These are phyloP conservation scores for Lasiodiplodia citricola DNA, from an alignment of 2,329 filamentous ascomycete species.

Conservation along the genomic window DNA sequence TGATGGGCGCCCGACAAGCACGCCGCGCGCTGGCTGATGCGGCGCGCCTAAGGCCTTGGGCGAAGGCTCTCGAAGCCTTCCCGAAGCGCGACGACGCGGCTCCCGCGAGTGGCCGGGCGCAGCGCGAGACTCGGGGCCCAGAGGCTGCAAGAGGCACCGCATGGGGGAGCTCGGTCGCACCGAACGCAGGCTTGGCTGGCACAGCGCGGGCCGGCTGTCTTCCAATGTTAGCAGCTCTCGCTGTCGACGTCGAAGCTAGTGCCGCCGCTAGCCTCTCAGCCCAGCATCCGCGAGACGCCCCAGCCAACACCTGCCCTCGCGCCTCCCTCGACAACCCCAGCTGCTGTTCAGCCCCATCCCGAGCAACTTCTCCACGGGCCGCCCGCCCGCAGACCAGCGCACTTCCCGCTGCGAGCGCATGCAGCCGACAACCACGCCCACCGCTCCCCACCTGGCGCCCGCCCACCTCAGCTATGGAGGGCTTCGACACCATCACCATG, in stretches of 20 bases:
- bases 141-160: conserved; percentile 15
- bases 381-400: conserved; percentile 32
- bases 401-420: conserved; percentile 35
- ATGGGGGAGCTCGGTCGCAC: conserved; percentile 12
- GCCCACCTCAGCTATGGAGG: conserved; percentile 51
- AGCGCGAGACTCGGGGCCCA: background rate
- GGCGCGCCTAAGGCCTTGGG: background rate
- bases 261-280: conserved; percentile 14
- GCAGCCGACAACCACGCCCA: conserved; percentile 27
- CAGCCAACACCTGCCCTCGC: conserved; percentile 20
- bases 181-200: background rate
- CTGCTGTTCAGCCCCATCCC: conserved; percentile 24
- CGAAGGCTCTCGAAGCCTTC: conserved; percentile 21
- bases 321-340: conserved; percentile 11
- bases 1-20: background rate
- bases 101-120: background rate
- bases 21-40: background rate
- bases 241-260: background rate
- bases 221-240: conserved; percentile 7
- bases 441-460: conserved; percentile 32
- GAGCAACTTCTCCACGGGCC: conserved; percentile 25
- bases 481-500: conserved; percentile 67
- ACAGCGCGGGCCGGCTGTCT: background rate
- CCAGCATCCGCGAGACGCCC: conserved; percentile 7
- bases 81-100: conserved; percentile 1